phyloP scores from a whole-genome alignment of 495 filamentous ascomycete genomes.

The Terfezia boudieri region DNA sequence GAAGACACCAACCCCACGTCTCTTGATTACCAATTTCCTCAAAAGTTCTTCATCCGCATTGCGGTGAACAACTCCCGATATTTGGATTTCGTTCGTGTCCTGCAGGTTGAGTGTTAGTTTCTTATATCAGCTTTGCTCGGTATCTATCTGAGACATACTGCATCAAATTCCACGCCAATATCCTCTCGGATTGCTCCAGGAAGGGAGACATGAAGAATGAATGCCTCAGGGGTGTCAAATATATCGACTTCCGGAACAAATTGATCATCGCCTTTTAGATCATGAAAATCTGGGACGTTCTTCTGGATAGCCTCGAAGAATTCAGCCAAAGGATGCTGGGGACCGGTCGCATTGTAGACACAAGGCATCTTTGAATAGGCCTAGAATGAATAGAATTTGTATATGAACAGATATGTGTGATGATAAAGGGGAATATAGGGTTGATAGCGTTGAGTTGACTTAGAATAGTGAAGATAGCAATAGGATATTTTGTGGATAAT shows the following conservation, averaged over 20 bases:
- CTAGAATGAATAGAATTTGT: too few relatives aligned
- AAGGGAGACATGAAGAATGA: conserved; percentile 46
- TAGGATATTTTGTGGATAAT: too few relatives aligned
- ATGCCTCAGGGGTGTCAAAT: conserved; percentile 42
- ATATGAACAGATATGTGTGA: too few relatives aligned
- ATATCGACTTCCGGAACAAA: conserved; percentile 48
- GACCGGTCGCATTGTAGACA: too few relatives aligned
- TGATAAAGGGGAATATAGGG: too few relatives aligned
- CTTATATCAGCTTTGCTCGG: background rate
- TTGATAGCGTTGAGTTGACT: too few relatives aligned
- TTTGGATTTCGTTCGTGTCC: conserved; percentile 25
- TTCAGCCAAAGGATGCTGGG: too few relatives aligned
- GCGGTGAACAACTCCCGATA: conserved; percentile 49
- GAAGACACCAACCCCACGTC: conserved; percentile 51
- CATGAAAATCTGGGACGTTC: background rate
- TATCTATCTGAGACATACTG: conserved; percentile 6
- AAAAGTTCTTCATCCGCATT: conserved; percentile 51
- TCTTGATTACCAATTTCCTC: conserved; percentile 37
- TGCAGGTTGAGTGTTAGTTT: conserved; percentile 24
- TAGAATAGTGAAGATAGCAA: too few relatives aligned
- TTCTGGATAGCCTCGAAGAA: too few relatives aligned
- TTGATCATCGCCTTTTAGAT: conserved; percentile 21
- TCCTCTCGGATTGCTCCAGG: conserved; percentile 61
- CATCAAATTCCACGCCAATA: conserved; percentile 51
- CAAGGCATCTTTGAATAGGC: too few relatives aligned